Evolutionary conservation across 345 rosid species (phyloP), one percentile per base, ranked within the genome.

Genomic region (Raphanus sativus): DNA sequence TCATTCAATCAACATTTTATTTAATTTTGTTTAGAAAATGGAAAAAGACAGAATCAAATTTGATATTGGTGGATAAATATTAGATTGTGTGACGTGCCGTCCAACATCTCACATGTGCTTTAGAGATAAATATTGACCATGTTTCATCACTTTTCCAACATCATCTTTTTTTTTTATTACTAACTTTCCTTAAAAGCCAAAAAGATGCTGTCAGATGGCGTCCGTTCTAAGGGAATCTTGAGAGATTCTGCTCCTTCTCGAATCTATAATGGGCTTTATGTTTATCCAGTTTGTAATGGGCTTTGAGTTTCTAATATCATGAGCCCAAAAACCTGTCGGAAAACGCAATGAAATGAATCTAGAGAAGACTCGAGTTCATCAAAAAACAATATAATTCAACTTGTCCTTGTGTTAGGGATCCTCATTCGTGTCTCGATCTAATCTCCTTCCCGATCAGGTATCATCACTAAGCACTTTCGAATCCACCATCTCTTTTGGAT

Each of bases 101-200:
- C 71, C 64, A 65, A 77, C 76, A 77, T 64, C 26, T 70, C 76
- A 65, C 81, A 77, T 71, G 76, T 71, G 38, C 58, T 50, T 52
- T 36, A 28, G 75, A 77, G 76, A 64, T 66, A 70, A 64, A 64
- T 64, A 13, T 70, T 77, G 80, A 70, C 71, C 15, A 32, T 28
- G 55, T 52, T 33, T 52, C 48, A 70, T 17, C 71, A 55, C 45
- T 63, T 12, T 26, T 54, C 71, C 65, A 63, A 55, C 60, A 54
- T 33, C 69, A 33, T 33, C n/a, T 30, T 52, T 2, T 48, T 33
- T n/a, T 30, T 68, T 4, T 48, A 33, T 36, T 8, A 33, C 21
- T 21, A 21, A 1, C 1, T 21, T 65, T 71, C 62, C 24, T 32
- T 56, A 21, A 65, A 71, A 40, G 21, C 62, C 72, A 76, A 77